Evolutionary conservation across 2,329 filamentous ascomycete species (phyloP), one percentile per base, ranked within the genome.

Genomic region (Epichloe glyceriae): DNA sequence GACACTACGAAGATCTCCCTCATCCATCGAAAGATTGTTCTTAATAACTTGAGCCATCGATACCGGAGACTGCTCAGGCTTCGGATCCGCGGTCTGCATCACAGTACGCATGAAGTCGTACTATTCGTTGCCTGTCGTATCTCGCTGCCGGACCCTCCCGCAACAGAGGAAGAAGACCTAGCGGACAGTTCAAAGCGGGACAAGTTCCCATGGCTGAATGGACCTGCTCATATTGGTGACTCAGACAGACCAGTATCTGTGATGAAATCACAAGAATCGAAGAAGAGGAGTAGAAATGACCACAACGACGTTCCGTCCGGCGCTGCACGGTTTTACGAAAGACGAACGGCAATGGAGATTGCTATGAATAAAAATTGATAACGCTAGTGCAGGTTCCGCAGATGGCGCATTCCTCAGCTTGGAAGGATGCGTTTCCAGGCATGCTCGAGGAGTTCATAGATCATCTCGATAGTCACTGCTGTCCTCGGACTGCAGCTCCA

Each of bases 381-480:
- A 17, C 2, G 14, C 26, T 42, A 3, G 6, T 0, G 30, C 30
- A 30, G 30, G 30, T 30, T 30, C 10, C 30, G 30, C 30, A 4
- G 30, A 30, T 30, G 3, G 30, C 10, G 8, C 8, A 30, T 30
- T 30, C 10, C n/a, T 33, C 5, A 17, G 19, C 48, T 5, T 50
- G 42, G 48, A 6, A 15, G 14, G 5, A 34, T 3, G 47, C 51
- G 1, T 51, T 50, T 34, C 15, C 46, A 3, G 51, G 30, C 46
- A 47, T 30, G 19, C 34, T 56, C 4, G 41, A 52, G 35, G 10
- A 2, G 4, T 52, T 52, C 12, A 12, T 56, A 14, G n/a, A 53
- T 15, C 41, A 49, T 20, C 45, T 50, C 15, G 49, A 52, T 12
- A 12, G 20, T 7, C 20, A 38, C 17, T 35, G 37, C 39, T 46